A percentile compares a stretch with the other conserved stretches of the same genome.
These are phyloP conservation scores for Thermoascus crustaceus DNA, from an alignment of 2,329 filamentous ascomycete genomes.

Conservation along the genomic window DNA sequence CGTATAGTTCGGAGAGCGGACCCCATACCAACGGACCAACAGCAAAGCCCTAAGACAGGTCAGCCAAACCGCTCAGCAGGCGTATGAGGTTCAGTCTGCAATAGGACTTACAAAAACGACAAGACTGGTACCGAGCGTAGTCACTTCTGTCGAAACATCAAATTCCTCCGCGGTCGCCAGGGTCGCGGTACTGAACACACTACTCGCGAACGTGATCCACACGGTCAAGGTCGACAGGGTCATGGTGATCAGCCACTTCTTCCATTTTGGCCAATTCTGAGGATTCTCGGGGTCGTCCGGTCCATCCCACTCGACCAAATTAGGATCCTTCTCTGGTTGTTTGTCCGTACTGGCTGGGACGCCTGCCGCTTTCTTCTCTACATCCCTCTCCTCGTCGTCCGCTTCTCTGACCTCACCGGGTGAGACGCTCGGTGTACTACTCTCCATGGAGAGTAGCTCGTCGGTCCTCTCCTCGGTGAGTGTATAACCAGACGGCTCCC, in stretches of 20 bases:
- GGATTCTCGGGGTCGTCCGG: slow-evolving; percentile 23
- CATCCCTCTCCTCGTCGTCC: background rate
- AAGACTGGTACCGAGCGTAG: slow-evolving; percentile 42
- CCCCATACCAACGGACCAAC: slow-evolving; percentile 36
- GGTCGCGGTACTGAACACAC: slow-evolving; percentile 40
- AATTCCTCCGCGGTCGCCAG: slow-evolving; percentile 35
- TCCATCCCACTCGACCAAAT: slow-evolving; percentile 24
- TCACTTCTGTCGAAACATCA: slow-evolving; percentile 40
- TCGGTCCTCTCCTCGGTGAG: background rate
- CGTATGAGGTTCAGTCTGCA: slow-evolving; percentile 3
- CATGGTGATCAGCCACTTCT: slow-evolving; percentile 38
- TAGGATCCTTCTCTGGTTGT: slow-evolving; percentile 16
- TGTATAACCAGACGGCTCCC: background rate
- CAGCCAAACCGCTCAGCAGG: background rate
- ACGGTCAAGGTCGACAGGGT: slow-evolving; percentile 37
- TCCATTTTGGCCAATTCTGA: slow-evolving; percentile 16
- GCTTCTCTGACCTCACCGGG: background rate
- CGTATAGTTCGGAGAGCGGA: slow-evolving; percentile 42
- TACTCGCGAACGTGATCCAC: slow-evolving; percentile 41
- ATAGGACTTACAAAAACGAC: slow-evolving; percentile 34
- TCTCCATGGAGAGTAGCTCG: background rate
- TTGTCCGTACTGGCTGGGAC: slow-evolving; percentile 5
- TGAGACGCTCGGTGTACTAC: background rate
- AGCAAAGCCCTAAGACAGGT: slow-evolving; percentile 24
- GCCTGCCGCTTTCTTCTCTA: background rate